Evolutionary conservation across 768 basidiomycete species (phyloP), one percentile per base, ranked within the genome.

Genomic region (Collybia mongolica): DNA sequence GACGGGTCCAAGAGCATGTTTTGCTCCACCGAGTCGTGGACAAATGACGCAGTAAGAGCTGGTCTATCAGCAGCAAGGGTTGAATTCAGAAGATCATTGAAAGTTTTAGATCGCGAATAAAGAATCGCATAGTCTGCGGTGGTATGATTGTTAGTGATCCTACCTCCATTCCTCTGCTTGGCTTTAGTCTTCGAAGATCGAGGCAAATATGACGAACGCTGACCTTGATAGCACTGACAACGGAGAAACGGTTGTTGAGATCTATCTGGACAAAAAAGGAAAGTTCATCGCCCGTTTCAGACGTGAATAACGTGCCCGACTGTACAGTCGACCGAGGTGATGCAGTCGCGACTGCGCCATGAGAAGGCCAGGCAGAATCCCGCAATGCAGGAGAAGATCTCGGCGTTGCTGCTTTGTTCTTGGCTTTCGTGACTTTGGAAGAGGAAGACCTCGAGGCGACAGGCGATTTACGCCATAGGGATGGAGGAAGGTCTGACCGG

Each of bases 261-360:
- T 85, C 84, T n/a, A 88, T 70, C 60, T 87, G 84, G 29, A 89
- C 82, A 55, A 80, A 87, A 55, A 89, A 88, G 11, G 68, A 62
- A 40, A 83, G 57, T 0, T 76, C 67, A 44, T 65, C 58, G 2
- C 80, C 84, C 28, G 67, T 59, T 19, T 63, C 60, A 0, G 66
- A 65, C 19, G 60, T 63, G 49, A 88, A 86, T 19, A 86, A 59
- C 39, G 69, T 65, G 20, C 61, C 61, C 17, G 39, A 46, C 36
- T 49, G 54, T 48, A 32, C 53, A 48, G 52, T 49, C n/a, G 57
- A 40, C 15, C 46, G 46, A 12, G 17, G 48, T 49, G 39, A 41
- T 17, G 17, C 44, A 38, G 42, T 39, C 32, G 17, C 11, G 14
- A 14, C 32, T 32, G 32, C 29, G 35, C 39, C 17, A 7, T 41